Conservation (phyloP, 2,329 filamentous ascomycete genomes). For the Colletotrichum cuscutae region DNA sequence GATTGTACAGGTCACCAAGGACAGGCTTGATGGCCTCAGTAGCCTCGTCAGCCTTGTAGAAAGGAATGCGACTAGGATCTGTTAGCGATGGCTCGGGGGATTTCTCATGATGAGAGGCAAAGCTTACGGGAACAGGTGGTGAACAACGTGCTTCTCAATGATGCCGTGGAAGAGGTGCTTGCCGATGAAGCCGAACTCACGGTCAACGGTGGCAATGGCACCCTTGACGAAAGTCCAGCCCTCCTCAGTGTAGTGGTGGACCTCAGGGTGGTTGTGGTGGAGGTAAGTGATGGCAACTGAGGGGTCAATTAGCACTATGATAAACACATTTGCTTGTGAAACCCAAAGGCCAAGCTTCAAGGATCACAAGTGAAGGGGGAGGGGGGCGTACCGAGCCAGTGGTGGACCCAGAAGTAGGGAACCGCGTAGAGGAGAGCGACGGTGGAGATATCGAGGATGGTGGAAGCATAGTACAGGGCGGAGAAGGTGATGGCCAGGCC, state of each 20-base stretch:
- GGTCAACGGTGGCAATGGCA: slow-evolving; percentile 70
- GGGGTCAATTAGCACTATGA: not conserved
- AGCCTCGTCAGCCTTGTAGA: slow-evolving; percentile 70
- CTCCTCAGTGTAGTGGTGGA: slow-evolving; percentile 62
- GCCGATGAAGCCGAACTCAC: slow-evolving; percentile 70
- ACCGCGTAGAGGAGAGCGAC: slow-evolving; percentile 69
- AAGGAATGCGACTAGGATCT: slow-evolving; percentile 59
- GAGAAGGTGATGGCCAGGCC: slow-evolving; percentile 64
- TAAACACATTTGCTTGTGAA: not conserved
- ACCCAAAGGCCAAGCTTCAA: not conserved
- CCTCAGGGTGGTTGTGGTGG: slow-evolving; percentile 73
- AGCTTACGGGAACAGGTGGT: slow-evolving; percentile 67
- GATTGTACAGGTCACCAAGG: slow-evolving; percentile 65
- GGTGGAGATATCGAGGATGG: slow-evolving; percentile 65
- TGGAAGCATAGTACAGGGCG: slow-evolving; percentile 62
- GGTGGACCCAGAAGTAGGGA: slow-evolving; percentile 77
- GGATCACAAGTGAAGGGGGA: not conserved
- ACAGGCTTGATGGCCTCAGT: slow-evolving; percentile 65
- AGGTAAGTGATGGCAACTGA: slow-evolving; percentile 79
- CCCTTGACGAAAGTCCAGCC: slow-evolving; percentile 72
- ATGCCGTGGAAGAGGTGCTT: slow-evolving; percentile 73
- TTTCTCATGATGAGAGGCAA: not conserved
- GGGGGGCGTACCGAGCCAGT: slow-evolving; percentile 69
- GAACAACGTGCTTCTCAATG: slow-evolving; percentile 68
- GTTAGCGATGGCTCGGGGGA: not conserved